Evolutionary conservation across 371 early-diverging fungal genomes (phyloP).

Genomic region (Saksenaea vasiformis): DNA sequence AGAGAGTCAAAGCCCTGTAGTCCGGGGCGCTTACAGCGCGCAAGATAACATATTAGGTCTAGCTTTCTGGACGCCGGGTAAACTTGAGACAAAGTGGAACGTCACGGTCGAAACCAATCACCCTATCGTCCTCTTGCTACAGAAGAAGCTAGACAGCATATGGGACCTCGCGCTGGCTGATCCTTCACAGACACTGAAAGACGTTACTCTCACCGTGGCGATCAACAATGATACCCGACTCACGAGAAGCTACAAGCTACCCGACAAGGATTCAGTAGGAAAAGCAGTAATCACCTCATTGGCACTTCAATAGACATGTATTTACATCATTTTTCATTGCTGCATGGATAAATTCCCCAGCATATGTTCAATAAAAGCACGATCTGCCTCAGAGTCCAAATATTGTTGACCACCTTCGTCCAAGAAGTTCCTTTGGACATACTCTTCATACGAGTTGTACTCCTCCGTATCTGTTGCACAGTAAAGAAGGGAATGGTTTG

Average conservation of each 20-base stretch:
- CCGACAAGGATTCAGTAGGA: conserved; percentile 11
- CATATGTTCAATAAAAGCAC: conserved; percentile 36
- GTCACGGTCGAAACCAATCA: neutral
- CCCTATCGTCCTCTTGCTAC: neutral
- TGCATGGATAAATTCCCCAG: conserved; percentile 31
- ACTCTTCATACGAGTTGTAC: conserved; percentile 37
- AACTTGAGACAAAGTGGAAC: neutral
- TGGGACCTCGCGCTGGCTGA: conserved; percentile 22
- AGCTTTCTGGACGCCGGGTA: conserved; percentile 3
- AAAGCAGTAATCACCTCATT: neutral
- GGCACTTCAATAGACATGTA: neutral
- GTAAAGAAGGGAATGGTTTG: neutral
- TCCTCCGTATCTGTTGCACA: conserved; percentile 14
- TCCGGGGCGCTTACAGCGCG: conserved; percentile 9
- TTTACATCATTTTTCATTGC: neutral
- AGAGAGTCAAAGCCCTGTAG: neutral
- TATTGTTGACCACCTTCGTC: conserved; percentile 36
- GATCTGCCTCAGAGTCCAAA: conserved; percentile 36
- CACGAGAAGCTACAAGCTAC: conserved; percentile 10
- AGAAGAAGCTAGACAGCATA: neutral
- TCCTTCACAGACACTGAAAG: conserved; percentile 22
- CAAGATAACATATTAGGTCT: neutral
- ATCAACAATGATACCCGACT: neutral
- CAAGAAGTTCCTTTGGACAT: conserved; percentile 36
- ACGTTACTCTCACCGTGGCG: conserved; percentile 11